Percentiles rank a stretch among this genome's conserved stretches.
Evolutionary conservation across 129 eudicot genomes (phyloP).

Genomic region (Escallonia rubra): DNA sequence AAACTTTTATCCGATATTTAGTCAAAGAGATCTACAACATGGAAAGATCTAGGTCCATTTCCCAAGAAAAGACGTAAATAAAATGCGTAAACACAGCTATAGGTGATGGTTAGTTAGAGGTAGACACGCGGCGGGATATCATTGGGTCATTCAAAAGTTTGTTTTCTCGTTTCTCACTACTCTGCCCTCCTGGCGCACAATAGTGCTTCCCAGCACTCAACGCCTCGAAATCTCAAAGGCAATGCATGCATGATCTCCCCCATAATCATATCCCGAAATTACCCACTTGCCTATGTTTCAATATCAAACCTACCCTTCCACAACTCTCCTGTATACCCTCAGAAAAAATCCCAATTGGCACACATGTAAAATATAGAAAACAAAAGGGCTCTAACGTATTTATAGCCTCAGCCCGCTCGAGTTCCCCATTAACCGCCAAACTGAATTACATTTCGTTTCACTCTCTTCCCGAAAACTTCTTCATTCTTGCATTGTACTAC

Average conservation of each 20-base stretch:
- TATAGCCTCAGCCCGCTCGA: background rate
- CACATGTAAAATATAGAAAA: background rate
- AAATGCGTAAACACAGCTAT: no score
- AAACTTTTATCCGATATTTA: no score
- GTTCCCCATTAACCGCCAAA: background rate
- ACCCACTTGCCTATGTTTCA: background rate
- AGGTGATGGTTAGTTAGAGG: no score
- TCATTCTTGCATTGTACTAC: background rate
- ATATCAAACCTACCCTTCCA: background rate
- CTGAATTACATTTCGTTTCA: background rate
- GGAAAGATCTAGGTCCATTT: no score
- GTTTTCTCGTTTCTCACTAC: background rate
- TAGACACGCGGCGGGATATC: background rate
- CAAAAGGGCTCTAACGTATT: background rate
- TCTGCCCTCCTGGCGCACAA: no score
- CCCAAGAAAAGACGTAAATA: no score
- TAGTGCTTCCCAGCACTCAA: background rate
- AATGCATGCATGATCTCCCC: background rate
- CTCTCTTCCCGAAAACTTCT: background rate
- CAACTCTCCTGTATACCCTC: background rate
- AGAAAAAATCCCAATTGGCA: background rate
- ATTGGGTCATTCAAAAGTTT: background rate
- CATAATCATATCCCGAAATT: background rate
- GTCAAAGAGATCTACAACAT: no score
- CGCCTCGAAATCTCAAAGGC: background rate